Base-by-base conservation (phyloP, 202 grass and related monocot species). In the Zizania palustris region DNA sequence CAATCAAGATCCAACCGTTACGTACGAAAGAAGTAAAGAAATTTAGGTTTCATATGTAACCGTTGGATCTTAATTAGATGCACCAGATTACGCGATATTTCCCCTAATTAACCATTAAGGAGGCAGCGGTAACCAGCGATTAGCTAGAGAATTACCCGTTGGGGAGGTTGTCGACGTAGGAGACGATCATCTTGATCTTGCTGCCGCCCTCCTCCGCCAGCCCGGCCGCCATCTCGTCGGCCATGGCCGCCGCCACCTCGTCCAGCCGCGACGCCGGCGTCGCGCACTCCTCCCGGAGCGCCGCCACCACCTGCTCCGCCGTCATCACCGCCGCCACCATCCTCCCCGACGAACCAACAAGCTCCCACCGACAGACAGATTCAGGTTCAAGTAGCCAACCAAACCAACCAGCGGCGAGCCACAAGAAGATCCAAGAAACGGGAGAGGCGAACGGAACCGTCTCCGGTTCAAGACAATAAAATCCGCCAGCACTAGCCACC, bases 121-220 rank as follows among this genome's bases (percentile, higher is more conserved):
- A 41, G 28, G 42, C 16, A 18, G 9, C 51, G 5, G 4, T 21
- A 34, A 49, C n/a, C 3, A 18, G 14, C n/a, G 49, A 53, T 54
- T 19, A 50, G 48, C 48, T 16, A 16, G 16, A 0, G 0, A 19
- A 40, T 60, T 60, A 97, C 93, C 93, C 93, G 28, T 77, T 91
- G 34, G 93, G 91, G 78, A 97, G 88, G 37, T 75, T 85, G 76
- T 93, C 86, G 51, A 97, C 84, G 45, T 85, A 93, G 53, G 88
- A 89, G 42, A 91, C 58, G 46, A 97, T 90, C 93, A 97, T 97
- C 86, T 91, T 89, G 35, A 93, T 60, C 50, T 85, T 86, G 79
- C 88, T 97, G 11, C 86, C 76, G 45, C 88, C 91, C 45, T 88
- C 93, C 68, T 71, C 70, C 11, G 50, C 46, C 11, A 97, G 78